Evolutionary conservation across 108 stramenopile genomes (phyloP), one percentile per base, ranked within the genome.

Genomic region (Schizochytrium sp.): DNA sequence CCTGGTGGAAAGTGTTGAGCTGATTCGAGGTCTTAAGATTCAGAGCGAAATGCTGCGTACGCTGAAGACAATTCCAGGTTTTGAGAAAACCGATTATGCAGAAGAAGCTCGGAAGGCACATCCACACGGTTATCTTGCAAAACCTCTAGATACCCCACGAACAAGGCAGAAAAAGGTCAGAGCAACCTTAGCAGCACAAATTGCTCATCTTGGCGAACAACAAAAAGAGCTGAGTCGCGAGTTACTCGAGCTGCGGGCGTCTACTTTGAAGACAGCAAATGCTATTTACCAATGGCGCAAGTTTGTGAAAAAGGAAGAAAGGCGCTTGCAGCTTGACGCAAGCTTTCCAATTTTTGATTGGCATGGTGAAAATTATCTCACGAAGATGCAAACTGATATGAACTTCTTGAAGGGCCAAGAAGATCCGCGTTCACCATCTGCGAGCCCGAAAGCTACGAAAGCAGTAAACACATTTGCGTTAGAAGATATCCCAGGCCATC

Each of bases 281-380:
- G 64, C 64, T 1, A 69, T 69, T 3, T 44, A 69, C 19, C 64
- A 69, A 7, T 69, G 64, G 64, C 64, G 64, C 7, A 13, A 7
- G 15, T 38, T 38, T 38, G 64, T 69, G 64, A 10, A 44, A 38
- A 44, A 12, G 12, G 12, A 13, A 7, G 64, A 69, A 69, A 69
- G 28, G 12, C 64, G 64, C 2, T 44, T 69, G 10, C 19, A 69
- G 64, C 64, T 69, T 2, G 64, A 69, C 28, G 64, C 64, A 38
- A 69, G 64, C 64, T 69, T 69, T 15, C 64, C 64, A 12, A 3
- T 69, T 44, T 69, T 69, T 2, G 64, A 69, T 44, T 69, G 64
- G 64, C 28, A 44, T 44, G 64, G 64, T 7, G 64, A 28, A 44
- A 69, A 69, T 44, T 69, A 69, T 44, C 3, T 69, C 28, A 44